A percentile compares a stretch with the other conserved stretches of the same genome.
Conservation (phyloP, 2,329 filamentous ascomycete species). For the Curvularia eragrostidis region DNA sequence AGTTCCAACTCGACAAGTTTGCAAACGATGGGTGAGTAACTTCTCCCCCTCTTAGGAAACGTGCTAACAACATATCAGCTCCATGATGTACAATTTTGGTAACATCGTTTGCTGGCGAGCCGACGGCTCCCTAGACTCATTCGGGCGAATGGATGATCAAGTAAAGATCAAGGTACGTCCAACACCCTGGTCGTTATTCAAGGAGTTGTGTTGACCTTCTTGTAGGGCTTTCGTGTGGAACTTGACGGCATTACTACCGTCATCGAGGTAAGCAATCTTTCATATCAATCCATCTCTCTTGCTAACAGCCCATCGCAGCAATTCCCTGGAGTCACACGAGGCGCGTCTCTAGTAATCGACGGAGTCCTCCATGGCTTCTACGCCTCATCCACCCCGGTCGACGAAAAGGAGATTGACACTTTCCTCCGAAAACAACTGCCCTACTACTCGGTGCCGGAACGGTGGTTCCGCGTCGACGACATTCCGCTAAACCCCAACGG, state of each 20-base stretch:
- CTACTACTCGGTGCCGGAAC: constrained; percentile 63
- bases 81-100: constrained; percentile 66
- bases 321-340: constrained; percentile 56
- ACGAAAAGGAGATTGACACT: constrained; percentile 47
- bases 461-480: constrained; percentile 52
- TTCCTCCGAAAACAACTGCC: constrained; percentile 56
- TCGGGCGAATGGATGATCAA: constrained; percentile 67
- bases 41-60: neutral
- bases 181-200: too few species aligned
- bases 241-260: constrained; percentile 61
- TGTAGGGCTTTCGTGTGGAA: constrained; percentile 65
- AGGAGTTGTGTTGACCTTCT: constrained; percentile 14
- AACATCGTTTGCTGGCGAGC: constrained; percentile 63
- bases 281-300: neutral
- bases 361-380: constrained; percentile 61
- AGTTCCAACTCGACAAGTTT: constrained; percentile 61
- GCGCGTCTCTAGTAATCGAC: constrained; percentile 57
- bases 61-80: constrained; percentile 21
- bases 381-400: constrained; percentile 45
- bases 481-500: constrained; percentile 63
- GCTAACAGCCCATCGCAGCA: constrained; percentile 31
- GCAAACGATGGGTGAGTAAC: constrained; percentile 56
- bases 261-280: constrained; percentile 25
- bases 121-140: constrained; percentile 62
- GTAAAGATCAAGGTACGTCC: constrained; percentile 61